These are phyloP conservation scores for Monosporascus sp. DNA, from an alignment of 2,329 filamentous ascomycete genomes.

Conservation along the genomic window DNA sequence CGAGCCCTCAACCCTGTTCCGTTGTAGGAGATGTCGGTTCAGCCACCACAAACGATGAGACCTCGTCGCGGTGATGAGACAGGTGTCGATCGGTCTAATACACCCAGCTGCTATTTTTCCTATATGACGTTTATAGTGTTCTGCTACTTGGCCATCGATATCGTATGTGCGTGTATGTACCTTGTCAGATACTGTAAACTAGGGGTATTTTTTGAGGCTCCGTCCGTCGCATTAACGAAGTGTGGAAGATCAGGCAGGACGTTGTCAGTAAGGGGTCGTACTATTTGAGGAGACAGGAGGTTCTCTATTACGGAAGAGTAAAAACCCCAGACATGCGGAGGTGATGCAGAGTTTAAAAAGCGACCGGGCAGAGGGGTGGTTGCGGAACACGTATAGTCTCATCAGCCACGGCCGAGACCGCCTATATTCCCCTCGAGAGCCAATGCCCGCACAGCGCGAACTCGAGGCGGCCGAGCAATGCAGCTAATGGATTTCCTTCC, in stretches of 20 bases:
- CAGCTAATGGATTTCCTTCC: constrained; percentile 1
- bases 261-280: constrained; percentile 27
- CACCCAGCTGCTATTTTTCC: constrained; percentile 1
- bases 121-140: constrained; percentile 10
- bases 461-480: constrained; percentile 4
- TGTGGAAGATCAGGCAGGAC: constrained; percentile 33
- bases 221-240: constrained; percentile 26
- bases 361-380: constrained; percentile 31
- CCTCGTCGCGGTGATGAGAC: constrained; percentile 9
- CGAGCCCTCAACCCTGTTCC: constrained; percentile 12
- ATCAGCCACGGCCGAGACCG: constrained; percentile 31
- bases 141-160: constrained; percentile 13
- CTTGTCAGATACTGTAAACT: constrained; percentile 4
- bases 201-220: constrained; percentile 9
- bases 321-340: constrained; percentile 33
- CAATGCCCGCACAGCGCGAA: constrained; percentile 22
- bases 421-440: constrained; percentile 17
- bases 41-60: constrained; percentile 13
- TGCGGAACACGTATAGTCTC: constrained; percentile 22
- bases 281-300: constrained; percentile 30
- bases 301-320: constrained; percentile 30
- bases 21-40: constrained; percentile 4
- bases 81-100: constrained; percentile 12
- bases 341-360: constrained; percentile 38
- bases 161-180: constrained; percentile 8